Percentiles rank a stretch among this genome's conserved stretches.
phyloP scores from a whole-genome alignment of 208 protist genomes.

The Wallacemonas sp. region DNA sequence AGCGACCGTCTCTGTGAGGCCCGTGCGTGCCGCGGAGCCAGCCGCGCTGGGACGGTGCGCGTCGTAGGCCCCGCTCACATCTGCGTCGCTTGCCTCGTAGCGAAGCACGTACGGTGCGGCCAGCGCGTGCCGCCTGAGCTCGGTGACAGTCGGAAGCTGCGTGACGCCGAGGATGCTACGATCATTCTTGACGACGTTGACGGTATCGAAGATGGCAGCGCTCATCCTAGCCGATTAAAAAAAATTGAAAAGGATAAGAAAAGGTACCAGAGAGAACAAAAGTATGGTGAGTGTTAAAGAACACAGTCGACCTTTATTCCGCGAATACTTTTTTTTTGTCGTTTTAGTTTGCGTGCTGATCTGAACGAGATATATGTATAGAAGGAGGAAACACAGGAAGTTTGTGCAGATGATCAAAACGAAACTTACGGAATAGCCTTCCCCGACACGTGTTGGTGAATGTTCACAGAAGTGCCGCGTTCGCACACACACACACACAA shows the following conservation, averaged over 20 bases:
- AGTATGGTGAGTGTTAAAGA: constrained; percentile 6
- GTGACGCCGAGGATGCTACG: constrained; percentile 10
- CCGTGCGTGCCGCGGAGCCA: neutral
- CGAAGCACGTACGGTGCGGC: constrained; percentile 22
- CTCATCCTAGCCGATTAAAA: neutral
- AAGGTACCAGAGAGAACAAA: neutral
- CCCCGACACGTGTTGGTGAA: too few relatives aligned
- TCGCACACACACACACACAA: constrained; percentile 6
- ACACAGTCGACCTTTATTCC: neutral
- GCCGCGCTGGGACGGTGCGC: too few relatives aligned
- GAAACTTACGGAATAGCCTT: too few relatives aligned
- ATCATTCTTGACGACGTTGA: constrained; percentile 22
- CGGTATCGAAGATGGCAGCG: constrained; percentile 20
- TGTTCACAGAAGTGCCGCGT: too few relatives aligned
- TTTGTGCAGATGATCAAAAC: too few relatives aligned
- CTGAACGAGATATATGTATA: too few relatives aligned
- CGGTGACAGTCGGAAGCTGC: constrained; percentile 19
- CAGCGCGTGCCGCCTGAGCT: constrained; percentile 15
- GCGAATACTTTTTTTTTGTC: neutral
- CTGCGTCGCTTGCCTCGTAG: constrained; percentile 2
- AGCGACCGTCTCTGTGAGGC: neutral
- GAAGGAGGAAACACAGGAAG: too few relatives aligned
- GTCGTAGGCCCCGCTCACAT: neutral
- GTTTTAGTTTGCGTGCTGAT: too few relatives aligned
- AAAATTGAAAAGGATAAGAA: constrained; percentile 1